These are phyloP conservation scores for Crithidia bombi DNA, from an alignment of 208 protist species.

Conservation along the genomic window DNA sequence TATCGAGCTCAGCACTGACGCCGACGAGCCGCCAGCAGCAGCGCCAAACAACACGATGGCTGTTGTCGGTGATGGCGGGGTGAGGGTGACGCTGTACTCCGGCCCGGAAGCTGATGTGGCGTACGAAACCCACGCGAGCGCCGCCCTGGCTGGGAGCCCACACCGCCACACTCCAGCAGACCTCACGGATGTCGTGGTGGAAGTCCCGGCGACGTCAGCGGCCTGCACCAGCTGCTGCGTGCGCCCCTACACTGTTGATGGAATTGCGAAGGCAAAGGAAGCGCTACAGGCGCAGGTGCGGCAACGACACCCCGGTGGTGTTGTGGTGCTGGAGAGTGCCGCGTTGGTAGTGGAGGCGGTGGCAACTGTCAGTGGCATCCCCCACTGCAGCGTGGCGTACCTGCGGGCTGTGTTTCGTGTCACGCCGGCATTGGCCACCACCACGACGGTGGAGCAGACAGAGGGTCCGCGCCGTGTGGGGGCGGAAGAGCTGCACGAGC, in stretches of 20 bases:
- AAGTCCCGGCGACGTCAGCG: background rate
- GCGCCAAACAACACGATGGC: background rate
- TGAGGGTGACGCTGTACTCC: slow-evolving; percentile 20
- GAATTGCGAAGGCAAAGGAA: background rate
- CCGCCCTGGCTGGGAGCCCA: background rate
- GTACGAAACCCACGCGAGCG: background rate
- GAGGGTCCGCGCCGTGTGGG: background rate
- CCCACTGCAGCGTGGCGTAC: slow-evolving; percentile 52
- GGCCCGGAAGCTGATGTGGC: slow-evolving; percentile 17
- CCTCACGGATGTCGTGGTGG: background rate
- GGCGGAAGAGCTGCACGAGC: background rate
- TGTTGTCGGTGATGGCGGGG: background rate
- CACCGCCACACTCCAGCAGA: background rate
- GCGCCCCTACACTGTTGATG: slow-evolving; percentile 12
- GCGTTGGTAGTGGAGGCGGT: slow-evolving; percentile 66
- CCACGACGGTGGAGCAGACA: background rate
- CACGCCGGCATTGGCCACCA: background rate
- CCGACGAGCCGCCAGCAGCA: background rate
- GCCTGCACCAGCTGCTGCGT: slow-evolving; percentile 26
- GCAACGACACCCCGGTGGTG: slow-evolving; percentile 10
- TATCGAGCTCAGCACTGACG: background rate
- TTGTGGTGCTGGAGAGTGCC: slow-evolving; percentile 23
- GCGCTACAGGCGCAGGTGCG: slow-evolving; percentile 1
- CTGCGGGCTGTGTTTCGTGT: slow-evolving; percentile 38
- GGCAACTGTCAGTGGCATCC: slow-evolving; percentile 67